Conservation (phyloP, 2,329 filamentous ascomycete species). For the Teratosphaeria viscida region DNA sequence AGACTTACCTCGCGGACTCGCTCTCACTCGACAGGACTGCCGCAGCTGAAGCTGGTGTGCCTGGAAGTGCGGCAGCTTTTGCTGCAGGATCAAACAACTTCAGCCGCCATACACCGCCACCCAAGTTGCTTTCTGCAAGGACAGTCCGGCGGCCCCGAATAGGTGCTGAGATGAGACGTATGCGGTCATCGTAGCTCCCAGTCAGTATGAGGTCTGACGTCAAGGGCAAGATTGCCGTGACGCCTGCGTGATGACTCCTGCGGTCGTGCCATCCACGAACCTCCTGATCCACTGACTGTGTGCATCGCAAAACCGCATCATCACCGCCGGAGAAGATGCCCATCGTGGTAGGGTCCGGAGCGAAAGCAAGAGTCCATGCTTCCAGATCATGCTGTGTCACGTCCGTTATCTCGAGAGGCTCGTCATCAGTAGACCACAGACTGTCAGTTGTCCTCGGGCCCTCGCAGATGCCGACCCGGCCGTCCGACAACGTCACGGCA, state of each 20-base stretch:
- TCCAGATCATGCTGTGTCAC: conserved; percentile 46
- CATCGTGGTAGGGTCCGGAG: conserved; percentile 18
- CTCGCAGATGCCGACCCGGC: conserved; percentile 40
- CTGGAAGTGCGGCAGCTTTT: not conserved
- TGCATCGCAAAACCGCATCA: conserved; percentile 51
- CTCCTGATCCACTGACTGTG: conserved; percentile 1
- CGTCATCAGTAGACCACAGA: conserved; percentile 29
- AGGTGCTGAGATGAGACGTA: conserved; percentile 53
- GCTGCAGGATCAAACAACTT: conserved; percentile 43
- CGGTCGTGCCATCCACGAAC: conserved; percentile 31
- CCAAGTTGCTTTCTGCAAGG: conserved; percentile 55
- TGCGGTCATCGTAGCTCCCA: conserved; percentile 80
- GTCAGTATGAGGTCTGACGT: conserved; percentile 57
- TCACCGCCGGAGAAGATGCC: conserved; percentile 63
- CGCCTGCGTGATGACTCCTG: conserved; percentile 65
- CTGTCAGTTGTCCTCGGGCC: conserved; percentile 17
- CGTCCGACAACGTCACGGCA: conserved; percentile 61
- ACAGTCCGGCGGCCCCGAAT: conserved; percentile 35
- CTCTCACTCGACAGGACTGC: not conserved
- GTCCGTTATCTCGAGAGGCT: conserved; percentile 9
- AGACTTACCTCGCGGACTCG: conserved; percentile 6
- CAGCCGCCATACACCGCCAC: conserved; percentile 79
- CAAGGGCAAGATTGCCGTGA: conserved; percentile 76
- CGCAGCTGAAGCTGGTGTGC: not conserved
- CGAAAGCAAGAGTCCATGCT: conserved; percentile 64